Evolutionary conservation across 148 eudicot genomes (phyloP), one percentile per base, ranked within the genome.

Genomic region (Rhododendron williamsianum): DNA sequence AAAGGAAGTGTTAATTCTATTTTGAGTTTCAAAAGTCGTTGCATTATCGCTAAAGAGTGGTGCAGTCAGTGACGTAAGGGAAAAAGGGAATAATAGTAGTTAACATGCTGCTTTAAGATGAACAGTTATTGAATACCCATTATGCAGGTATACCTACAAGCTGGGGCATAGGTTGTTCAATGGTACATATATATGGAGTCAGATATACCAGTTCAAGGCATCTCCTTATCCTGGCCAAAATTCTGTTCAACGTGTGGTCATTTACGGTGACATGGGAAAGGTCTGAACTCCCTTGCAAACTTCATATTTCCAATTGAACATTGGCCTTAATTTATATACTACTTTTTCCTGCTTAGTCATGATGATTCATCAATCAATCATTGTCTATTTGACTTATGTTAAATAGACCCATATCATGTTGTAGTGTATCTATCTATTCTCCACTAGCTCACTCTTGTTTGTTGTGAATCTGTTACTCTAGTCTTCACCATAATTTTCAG

Each of bases 191-290:
- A 82, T 95, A 73, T 94, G 99, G 99, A 91, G 94, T 91, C 92
- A 91, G 91, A 71, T 27, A 9, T 92, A 94, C 86, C 87, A 93
- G 9, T 95, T 96, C 88, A 91, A 81, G 88, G 92, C 97, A 79
- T 91, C 99, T 81, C 99, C 99, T 52, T 95, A 87, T 88, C 99
- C 93, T 33, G 99, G 99, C 23, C 98, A 96, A 83, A 93, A 93
- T 83, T 96, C 99, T 16, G 74, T 94, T 77, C 99, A 96, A 82
- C 92, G 93, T 6, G 93, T 96, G 48, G 81, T 95, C 83, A 89
- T 96, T 78, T 94, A 93, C 86, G 99, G 99, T 21, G 99, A 96
- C 90, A 90, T 96, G 99, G 98, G 99, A 48, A 96, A 96, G 99
- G 98, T 81, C 54, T 79, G 35, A 56, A 60, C 56, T 80, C 77